phyloP scores from a whole-genome alignment of 139 green algal genomes.

The Chlorella sp. region DNA sequence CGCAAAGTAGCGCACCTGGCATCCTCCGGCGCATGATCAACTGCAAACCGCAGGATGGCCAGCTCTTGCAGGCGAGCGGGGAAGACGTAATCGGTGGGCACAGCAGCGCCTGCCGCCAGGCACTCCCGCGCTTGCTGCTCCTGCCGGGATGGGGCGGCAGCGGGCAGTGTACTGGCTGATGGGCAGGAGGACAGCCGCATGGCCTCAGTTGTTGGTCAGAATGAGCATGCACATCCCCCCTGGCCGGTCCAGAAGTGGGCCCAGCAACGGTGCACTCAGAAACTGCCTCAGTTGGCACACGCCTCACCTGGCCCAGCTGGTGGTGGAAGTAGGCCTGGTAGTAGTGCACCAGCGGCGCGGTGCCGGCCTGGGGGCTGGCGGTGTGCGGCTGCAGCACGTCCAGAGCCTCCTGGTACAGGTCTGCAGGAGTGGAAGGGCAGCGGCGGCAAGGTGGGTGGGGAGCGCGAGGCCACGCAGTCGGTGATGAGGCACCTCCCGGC shows the following conservation, averaged over 20 bases:
- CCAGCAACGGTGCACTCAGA: too few species aligned
- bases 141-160: background rate
- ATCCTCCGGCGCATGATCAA: background rate
- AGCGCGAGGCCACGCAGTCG: too few species aligned
- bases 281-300: too few species aligned
- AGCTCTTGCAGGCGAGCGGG: constrained; percentile 14
- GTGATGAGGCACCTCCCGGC: too few species aligned
- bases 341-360: constrained; percentile 16
- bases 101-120: background rate
- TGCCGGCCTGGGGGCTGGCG: background rate
- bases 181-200: too few species aligned
- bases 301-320: background rate
- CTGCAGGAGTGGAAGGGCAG: background rate
- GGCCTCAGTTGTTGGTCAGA: too few species aligned
- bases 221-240: too few species aligned
- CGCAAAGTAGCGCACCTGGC: background rate
- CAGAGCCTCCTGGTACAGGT: constrained; percentile 1
- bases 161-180: too few species aligned
- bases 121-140: background rate
- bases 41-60: constrained; percentile 13
- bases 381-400: background rate
- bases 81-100: background rate
- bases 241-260: too few species aligned
- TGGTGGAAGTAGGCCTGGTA: constrained; percentile 1
- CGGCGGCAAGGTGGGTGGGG: too few species aligned